phyloP scores from a whole-genome alignment of 1,284 basidiomycete species.

The Butyriboletus appendiculatus region DNA sequence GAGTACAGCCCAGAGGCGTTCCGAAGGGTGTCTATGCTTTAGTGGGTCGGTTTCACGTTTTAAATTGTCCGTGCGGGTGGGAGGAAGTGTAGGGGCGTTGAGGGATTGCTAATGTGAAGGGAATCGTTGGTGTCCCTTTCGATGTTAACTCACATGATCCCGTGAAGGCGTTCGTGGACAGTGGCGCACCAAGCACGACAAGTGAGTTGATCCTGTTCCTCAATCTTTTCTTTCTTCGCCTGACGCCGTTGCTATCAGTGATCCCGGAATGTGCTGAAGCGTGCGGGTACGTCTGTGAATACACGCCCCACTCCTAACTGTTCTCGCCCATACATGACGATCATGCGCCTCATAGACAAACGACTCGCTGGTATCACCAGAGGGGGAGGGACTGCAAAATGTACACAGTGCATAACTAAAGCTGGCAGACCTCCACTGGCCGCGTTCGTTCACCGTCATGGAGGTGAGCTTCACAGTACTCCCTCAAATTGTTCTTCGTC shows the following conservation, averaged over 20 bases:
- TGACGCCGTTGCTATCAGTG: conserved; percentile 54
- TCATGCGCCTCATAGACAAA: conserved; percentile 92
- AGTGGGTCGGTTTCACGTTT: conserved; percentile 53
- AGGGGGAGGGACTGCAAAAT: conserved; percentile 98
- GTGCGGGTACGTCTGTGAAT: conserved; percentile 67
- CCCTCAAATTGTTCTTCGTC: neutral
- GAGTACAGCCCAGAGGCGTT: conserved; percentile 94
- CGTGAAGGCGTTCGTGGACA: conserved; percentile 97
- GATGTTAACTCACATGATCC: conserved; percentile 92
- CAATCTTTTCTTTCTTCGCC: conserved; percentile 1
- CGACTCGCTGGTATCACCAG: conserved; percentile 89
- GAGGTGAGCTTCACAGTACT: conserved; percentile 54
- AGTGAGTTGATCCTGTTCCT: conserved; percentile 55
- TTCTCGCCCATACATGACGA: conserved; percentile 24
- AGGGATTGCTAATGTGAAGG: conserved; percentile 15
- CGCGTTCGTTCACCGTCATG: conserved; percentile 95
- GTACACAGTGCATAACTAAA: conserved; percentile 95
- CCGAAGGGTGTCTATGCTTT: conserved; percentile 95
- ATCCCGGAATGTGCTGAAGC: conserved; percentile 92
- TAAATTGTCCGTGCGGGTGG: neutral
- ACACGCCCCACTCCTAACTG: neutral
- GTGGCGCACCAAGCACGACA: conserved; percentile 95
- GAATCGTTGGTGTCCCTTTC: conserved; percentile 63
- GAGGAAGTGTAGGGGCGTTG: neutral
- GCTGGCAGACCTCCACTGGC: conserved; percentile 79